Conservation (phyloP, 1,139 yeast genomes). For the Sugiyamaella grinbergsii region DNA sequence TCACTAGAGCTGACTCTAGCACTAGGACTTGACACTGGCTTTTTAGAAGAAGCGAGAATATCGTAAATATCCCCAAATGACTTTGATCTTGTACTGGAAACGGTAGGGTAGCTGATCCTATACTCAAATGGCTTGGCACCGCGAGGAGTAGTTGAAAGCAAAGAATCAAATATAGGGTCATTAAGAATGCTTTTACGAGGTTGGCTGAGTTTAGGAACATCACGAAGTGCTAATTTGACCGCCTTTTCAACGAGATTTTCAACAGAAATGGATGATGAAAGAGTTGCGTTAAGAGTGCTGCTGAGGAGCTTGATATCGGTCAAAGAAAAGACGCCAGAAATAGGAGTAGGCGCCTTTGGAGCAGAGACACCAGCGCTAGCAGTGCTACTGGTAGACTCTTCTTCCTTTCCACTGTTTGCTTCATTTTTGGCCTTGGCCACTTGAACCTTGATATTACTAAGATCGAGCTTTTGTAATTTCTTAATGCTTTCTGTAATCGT, state of each 20-base stretch:
- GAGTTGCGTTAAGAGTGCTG: constrained; percentile 40
- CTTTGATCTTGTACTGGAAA: constrained; percentile 30
- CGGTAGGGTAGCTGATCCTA: constrained; percentile 53
- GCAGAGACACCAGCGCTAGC: constrained; percentile 21
- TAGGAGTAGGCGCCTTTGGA: constrained; percentile 25
- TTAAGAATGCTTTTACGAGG: constrained; percentile 51
- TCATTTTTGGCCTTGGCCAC: constrained; percentile 17
- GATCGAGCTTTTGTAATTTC: constrained; percentile 67
- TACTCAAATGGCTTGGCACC: constrained; percentile 54
- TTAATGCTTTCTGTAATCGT: constrained; percentile 59
- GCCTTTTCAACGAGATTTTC: constrained; percentile 45
- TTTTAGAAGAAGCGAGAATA: constrained; percentile 37
- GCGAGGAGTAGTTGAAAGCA: constrained; percentile 48
- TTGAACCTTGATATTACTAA: constrained; percentile 53
- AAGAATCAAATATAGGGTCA: constrained; percentile 67
- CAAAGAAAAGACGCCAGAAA: constrained; percentile 27
- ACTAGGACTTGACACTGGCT: constrained; percentile 33
- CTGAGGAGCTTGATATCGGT: constrained; percentile 31
- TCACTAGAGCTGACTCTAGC: constrained; percentile 32
- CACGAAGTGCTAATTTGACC: constrained; percentile 44
- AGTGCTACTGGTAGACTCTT: constrained; percentile 27
- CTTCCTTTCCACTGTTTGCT: constrained; percentile 12
- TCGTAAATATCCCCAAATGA: constrained; percentile 51
- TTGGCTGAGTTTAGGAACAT: constrained; percentile 48
- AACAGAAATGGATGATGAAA: constrained; percentile 36